Evolutionary conservation across 2,329 filamentous ascomycete species (phyloP), one percentile per base, ranked within the genome.

Genomic region (Dothistroma septosporum): DNA sequence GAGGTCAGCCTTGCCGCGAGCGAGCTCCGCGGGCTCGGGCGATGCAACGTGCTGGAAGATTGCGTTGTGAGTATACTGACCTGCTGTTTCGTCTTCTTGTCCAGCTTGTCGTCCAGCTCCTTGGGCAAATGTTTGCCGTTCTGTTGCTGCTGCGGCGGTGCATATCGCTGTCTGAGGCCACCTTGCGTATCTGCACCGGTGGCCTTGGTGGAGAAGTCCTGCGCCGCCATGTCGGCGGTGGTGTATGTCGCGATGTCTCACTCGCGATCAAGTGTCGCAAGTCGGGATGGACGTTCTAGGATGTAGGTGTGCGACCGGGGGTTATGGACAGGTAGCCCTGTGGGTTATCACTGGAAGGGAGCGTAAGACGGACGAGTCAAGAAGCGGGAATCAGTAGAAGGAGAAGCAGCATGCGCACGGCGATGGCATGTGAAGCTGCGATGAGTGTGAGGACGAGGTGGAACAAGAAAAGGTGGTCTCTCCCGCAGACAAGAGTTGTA

Each of bases 51-150:
- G 24, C 12, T 46, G 53, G 41, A 16, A 44, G 16, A n/a, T 16
- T 16, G 16, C 41, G 2, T 28, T 44, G 41, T 9, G 41, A 9
- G 19, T 9, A 3, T 48, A 53, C 70, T 53, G 71, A 80, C 78
- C 77, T 80, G 78, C 61, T 79, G 70, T 70, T 80, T 80, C 14
- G 74, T 76, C 74, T 80, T 80, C 70, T 80, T 76, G 55, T 75
- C 70, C 56, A 73, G 44, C 64, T 69, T 64, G 52, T 63, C 60
- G 48, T 66, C 65, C 21, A 65, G 54, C 52, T 73, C 69, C 52
- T 70, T 64, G 28, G 67, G 59, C 55, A 66, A 63, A 69, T 75
- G 63, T 71, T 66, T 66, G 52, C 70, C 73, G 53, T 74, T 72
- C 19, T 71, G 67, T 49, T 71, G 69, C 32, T 35, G 53, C 19